Evolutionary conservation across 495 filamentous ascomycete genomes (phyloP), one percentile per base, ranked within the genome.

Genomic region (Daldinia bambusicola): DNA sequence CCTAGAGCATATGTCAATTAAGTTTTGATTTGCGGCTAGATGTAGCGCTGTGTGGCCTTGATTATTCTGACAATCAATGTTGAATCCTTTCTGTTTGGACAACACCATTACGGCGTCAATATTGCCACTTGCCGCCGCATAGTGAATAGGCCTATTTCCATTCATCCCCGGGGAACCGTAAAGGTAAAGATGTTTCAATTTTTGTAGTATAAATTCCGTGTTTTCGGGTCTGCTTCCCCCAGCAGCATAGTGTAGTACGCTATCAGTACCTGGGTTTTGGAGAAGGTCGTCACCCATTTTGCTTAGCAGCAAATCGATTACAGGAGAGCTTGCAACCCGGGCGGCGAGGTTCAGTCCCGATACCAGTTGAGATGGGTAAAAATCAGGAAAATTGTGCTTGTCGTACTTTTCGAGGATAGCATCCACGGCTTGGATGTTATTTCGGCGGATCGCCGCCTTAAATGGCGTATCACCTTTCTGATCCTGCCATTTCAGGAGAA

Each of bases 361-460:
- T 20, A 67, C 18, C 4, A 71, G 22, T 34, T 71, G 69, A 0
- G 32, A 10, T 10, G 63, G 63, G 38, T 59, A 63, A n/a, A 67
- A 67, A 18, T 63, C 8, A 18, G 7, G 22, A 14, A 63, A 71
- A 36, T 37, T 7, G 18, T 71, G 58, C n/a, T 66, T 31, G 0
- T 53, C 16, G n/a, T 67, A 16, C n/a, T 67, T 71, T 9, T 18
- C 32, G 1, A 69, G 34, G 52, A 74, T 74, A 8, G 71, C 59
- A 12, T 69, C 57, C n/a, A 74, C 55, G 38, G 71, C 66, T 40
- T 74, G 71, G 7, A 74, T 74, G 52, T 74, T 43, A 32, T 58
- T 62, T 16, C 51, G 61, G 12, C 71, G 71, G 32, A 74, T 63
- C 3, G 71, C 71, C 16, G 50, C 61, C 20, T 70, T 57, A n/a